Percentiles rank a stretch among this genome's conserved stretches.
Evolutionary conservation across 1,284 basidiomycete genomes (phyloP).

Genomic region (Irpex rosettiformis): DNA sequence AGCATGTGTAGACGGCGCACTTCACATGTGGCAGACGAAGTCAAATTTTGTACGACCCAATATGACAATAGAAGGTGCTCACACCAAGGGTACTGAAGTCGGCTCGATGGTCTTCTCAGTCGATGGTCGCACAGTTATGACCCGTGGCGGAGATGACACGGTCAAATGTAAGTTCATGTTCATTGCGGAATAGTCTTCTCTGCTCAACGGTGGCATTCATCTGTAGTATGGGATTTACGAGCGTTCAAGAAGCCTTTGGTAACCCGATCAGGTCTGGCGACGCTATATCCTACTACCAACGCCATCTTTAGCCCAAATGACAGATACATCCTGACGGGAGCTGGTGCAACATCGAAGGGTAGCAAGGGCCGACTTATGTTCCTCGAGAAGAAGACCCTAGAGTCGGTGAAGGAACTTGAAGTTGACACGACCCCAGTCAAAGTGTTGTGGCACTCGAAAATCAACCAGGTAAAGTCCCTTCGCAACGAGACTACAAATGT

Average conservation of each 20-base stretch:
- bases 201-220: slow-evolving; percentile 2
- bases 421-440: slow-evolving; percentile 81
- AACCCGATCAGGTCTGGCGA: slow-evolving; percentile 60
- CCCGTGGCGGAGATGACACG: slow-evolving; percentile 90
- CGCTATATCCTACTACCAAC: slow-evolving; percentile 87
- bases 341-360: slow-evolving; percentile 60
- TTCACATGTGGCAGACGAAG: slow-evolving; percentile 92
- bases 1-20: slow-evolving; percentile 88
- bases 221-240: slow-evolving; percentile 89
- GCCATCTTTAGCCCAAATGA: slow-evolving; percentile 93
- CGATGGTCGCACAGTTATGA: slow-evolving; percentile 79
- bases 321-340: slow-evolving; percentile 81
- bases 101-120: slow-evolving; percentile 83
- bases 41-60: slow-evolving; percentile 91
- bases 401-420: slow-evolving; percentile 60
- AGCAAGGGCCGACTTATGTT: slow-evolving; percentile 74
- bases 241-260: slow-evolving; percentile 85
- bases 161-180: slow-evolving; percentile 75
- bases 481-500: slow-evolving; percentile 5
- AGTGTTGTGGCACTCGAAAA: slow-evolving; percentile 93
- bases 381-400: slow-evolving; percentile 65
- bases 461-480: slow-evolving; percentile 77
- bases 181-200: slow-evolving; percentile 4
- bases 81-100: slow-evolving; percentile 78
- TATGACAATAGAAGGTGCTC: slow-evolving; percentile 82